A percentile compares a stretch with the other conserved stretches of the same genome.
phyloP scores from a whole-genome alignment of 1,139 yeast species.

The Candida sojae region DNA sequence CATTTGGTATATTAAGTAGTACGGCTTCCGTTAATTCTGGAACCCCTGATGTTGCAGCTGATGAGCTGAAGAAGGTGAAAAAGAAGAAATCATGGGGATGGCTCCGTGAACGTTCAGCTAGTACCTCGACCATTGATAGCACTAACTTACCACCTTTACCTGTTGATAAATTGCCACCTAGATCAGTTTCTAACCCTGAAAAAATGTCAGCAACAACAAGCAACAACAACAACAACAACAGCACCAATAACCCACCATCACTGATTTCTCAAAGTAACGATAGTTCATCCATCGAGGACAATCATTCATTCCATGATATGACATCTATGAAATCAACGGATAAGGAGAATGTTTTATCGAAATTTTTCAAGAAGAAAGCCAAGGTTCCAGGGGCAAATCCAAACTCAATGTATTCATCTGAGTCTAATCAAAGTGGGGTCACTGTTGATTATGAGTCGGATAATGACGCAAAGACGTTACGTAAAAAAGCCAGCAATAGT shows the following conservation, averaged over 20 bases:
- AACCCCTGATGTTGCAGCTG: constrained; percentile 1
- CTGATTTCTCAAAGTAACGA: background rate
- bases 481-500: constrained; percentile 21
- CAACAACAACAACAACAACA: background rate
- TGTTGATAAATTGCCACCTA: constrained; percentile 19
- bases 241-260: background rate
- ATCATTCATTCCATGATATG: background rate
- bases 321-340: constrained; percentile 16
- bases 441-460: constrained; percentile 35
- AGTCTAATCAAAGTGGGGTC: constrained; percentile 22
- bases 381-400: constrained; percentile 23
- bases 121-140: constrained; percentile 29
- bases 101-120: constrained; percentile 38
- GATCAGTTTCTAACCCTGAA: constrained; percentile 43
- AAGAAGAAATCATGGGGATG: constrained; percentile 46
- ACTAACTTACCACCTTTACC: constrained; percentile 23
- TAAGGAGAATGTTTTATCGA: constrained; percentile 45
- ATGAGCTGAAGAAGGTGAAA: constrained; percentile 27
- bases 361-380: constrained; percentile 47
- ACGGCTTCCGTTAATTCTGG: constrained; percentile 1
- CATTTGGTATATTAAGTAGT: constrained; percentile 22
- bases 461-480: constrained; percentile 21
- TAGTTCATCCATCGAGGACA: background rate
- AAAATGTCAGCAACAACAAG: background rate
- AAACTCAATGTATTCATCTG: constrained; percentile 10